Evolutionary conservation across 2,329 filamentous ascomycete genomes (phyloP).

Genomic region (Sporothrix protearum): DNA sequence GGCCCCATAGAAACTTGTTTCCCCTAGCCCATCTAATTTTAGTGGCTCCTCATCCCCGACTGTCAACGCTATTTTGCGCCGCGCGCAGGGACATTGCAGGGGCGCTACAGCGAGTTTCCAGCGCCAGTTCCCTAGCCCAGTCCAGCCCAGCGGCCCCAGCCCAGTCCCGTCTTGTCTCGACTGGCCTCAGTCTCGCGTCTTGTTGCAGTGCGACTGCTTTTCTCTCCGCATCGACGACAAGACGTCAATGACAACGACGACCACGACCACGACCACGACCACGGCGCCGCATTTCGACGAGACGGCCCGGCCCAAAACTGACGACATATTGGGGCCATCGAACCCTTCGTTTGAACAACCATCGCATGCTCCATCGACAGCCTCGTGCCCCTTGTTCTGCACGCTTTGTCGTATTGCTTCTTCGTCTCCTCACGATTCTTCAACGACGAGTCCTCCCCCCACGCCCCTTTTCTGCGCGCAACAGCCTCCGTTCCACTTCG

Average conservation of each 20-base stretch:
- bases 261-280: background rate
- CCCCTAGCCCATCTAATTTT: constrained; percentile 8
- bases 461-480: background rate
- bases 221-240: background rate
- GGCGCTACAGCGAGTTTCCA: background rate
- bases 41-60: background rate
- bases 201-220: background rate
- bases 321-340: background rate
- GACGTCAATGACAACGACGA: background rate
- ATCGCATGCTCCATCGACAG: background rate
- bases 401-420: background rate
- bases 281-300: background rate
- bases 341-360: background rate
- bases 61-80: background rate
- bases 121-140: background rate
- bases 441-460: background rate
- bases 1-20: constrained; percentile 2
- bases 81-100: constrained; percentile 5
- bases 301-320: background rate
- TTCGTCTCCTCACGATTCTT: background rate
- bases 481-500: too few relatives aligned
- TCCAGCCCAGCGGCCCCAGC: background rate
- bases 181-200: constrained; percentile 10
- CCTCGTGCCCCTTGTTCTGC: background rate
- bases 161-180: background rate